Conservation (phyloP, 495 filamentous ascomycete species). For the Immersiella caudata region DNA sequence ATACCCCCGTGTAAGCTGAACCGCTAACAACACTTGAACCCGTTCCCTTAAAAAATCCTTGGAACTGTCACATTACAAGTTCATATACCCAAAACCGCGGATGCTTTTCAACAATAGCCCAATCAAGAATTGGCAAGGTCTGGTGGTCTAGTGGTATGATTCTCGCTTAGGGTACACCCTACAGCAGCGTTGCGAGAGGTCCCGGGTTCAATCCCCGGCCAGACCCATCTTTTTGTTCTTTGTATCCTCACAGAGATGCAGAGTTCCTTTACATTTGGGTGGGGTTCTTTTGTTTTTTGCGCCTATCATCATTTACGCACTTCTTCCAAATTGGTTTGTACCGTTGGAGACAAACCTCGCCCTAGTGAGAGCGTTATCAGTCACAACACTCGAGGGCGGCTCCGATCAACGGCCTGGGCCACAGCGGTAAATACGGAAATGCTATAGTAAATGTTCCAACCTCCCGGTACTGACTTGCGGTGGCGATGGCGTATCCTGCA, state of each 20-base stretch:
- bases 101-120: background rate
- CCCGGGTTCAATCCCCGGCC: constrained; percentile 23
- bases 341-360: background rate
- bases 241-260: background rate
- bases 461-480: background rate
- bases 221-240: constrained; percentile 16
- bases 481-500: background rate
- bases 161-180: constrained; percentile 23
- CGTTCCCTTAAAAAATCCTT: too few species aligned
- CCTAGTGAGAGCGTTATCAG: background rate
- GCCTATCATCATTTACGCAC: background rate
- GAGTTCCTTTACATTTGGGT: too few species aligned
- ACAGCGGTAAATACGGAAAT: background rate
- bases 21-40: too few species aligned
- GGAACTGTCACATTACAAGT: background rate
- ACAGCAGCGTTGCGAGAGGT: constrained; percentile 20
- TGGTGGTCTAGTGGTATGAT: constrained; percentile 24
- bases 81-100: background rate
- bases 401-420: background rate
- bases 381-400: background rate
- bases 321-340: background rate
- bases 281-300: background rate
- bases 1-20: too few species aligned
- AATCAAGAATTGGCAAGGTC: background rate
- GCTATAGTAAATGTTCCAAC: background rate